Base-by-base conservation (phyloP, 192 early-diverging fungal genomes). In the Coemansia sp. region DNA sequence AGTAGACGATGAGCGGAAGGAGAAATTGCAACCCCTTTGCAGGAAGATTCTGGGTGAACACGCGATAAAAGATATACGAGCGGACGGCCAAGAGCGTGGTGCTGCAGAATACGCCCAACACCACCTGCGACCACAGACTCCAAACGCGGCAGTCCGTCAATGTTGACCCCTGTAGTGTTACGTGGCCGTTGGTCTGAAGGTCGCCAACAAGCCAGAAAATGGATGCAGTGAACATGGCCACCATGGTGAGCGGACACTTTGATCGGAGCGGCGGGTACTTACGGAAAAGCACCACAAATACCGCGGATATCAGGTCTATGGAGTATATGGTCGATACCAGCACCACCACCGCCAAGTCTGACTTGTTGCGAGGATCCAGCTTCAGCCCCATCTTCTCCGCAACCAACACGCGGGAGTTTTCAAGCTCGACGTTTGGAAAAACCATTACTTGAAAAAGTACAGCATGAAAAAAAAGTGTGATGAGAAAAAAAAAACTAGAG, bases 211-310 rank as follows among this genome's bases (percentile, higher is more conserved):
- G 74, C 68, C 68, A 79, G 44, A 71, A 18, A 4, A 70, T 23
- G 4, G 64, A 19, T 6, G 52, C 40, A 1, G 63, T 23, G 9
- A 75, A 23, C 21, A 65, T 58, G 9, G 44, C 50, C 4, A 52
- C 47, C 77, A 79, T 79, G 9, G 74, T 53, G 5, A 57, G 8
- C 15, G 72, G 68, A 54, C 69, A 74, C 45, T 79, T 79, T 60
- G 67, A 26, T 26, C 26, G 0, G 26, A 26, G 26, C 3, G 26
- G 26, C 26, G 26, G 26, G 26, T 26, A 26, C 26, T 26, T 26
- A 3, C 26, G 26, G 3, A 26, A 26, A 26, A 26, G 26, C 3
- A 26, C 26, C 26, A 26, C 26, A 26, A 26, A 26, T 26, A 26
- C 26, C 1, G 26, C 26, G 26, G 26, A 26, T 26, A 26, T 26